phyloP scores from a whole-genome alignment of 768 basidiomycete species.

The Amyloporia xantha region DNA sequence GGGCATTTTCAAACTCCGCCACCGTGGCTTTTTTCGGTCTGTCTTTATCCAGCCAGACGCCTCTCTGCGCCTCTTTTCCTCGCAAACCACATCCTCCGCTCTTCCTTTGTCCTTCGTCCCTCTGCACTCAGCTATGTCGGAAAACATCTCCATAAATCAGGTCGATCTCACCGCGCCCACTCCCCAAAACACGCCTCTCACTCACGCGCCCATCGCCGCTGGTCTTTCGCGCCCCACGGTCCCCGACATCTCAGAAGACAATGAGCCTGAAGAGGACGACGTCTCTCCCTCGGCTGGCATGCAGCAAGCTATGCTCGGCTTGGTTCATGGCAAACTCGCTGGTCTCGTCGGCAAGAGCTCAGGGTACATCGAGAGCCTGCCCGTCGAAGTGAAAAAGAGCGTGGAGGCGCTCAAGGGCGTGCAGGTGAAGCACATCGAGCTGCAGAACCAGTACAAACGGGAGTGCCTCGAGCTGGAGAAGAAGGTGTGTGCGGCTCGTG shows the following conservation, averaged over 20 bases:
- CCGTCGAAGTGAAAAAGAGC: slow-evolving; percentile 72
- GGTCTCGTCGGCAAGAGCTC: slow-evolving; percentile 86
- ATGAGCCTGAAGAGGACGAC: slow-evolving; percentile 61
- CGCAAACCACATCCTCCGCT: slow-evolving; percentile 18
- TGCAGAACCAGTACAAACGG: slow-evolving; percentile 91
- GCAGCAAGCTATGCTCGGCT: slow-evolving; percentile 65
- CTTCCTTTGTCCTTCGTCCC: slow-evolving; percentile 7
- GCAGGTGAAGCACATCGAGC: slow-evolving; percentile 83
- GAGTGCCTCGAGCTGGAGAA: slow-evolving; percentile 95
- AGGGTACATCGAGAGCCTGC: slow-evolving; percentile 89
- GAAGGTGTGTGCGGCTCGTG: too few species aligned
- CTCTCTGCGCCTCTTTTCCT: background rate
- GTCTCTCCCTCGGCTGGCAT: slow-evolving; percentile 38
- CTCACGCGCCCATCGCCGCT: slow-evolving; percentile 69
- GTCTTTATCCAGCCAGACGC: slow-evolving; percentile 1
- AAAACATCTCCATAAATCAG: slow-evolving; percentile 54
- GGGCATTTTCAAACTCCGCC: slow-evolving; percentile 10
- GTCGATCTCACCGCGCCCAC: slow-evolving; percentile 78
- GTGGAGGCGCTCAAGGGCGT: slow-evolving; percentile 92
- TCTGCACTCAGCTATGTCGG: slow-evolving; percentile 53
- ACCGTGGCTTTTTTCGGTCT: slow-evolving; percentile 6
- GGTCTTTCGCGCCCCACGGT: slow-evolving; percentile 84
- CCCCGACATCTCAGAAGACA: slow-evolving; percentile 81
- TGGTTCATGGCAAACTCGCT: slow-evolving; percentile 86
- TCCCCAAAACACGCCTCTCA: slow-evolving; percentile 88